phyloP scores from a whole-genome alignment of 257 asterid genomes.

The Haberlea rhodopensis region DNA sequence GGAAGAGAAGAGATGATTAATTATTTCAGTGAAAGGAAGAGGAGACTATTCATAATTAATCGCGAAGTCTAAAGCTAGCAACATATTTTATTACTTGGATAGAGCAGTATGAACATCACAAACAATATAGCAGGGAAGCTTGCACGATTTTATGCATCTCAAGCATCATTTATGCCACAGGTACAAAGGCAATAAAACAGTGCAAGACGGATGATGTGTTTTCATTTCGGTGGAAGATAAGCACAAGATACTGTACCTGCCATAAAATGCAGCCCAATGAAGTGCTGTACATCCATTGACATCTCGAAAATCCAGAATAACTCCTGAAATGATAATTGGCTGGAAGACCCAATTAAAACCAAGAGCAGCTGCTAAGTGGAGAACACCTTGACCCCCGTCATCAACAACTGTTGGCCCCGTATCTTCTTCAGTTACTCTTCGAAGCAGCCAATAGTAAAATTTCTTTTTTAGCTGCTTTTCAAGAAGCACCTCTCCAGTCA shows the following conservation, averaged over 20 bases:
- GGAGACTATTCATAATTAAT: not conserved
- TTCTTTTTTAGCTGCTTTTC: constrained; percentile 56
- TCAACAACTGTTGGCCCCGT: constrained; percentile 55
- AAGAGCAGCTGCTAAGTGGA: constrained; percentile 95
- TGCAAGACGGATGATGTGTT: not conserved
- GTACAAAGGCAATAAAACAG: constrained; percentile 16
- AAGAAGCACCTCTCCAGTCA: constrained; percentile 46
- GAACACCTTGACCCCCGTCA: constrained; percentile 78
- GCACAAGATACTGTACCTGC: constrained; percentile 54
- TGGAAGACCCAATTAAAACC: constrained; percentile 88
- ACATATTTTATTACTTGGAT: not conserved
- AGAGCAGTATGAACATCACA: constrained; percentile 17
- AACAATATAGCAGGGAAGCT: not conserved
- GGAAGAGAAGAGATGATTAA: too few species aligned
- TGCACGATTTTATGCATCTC: constrained; percentile 8
- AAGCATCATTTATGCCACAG: not conserved
- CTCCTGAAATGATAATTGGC: constrained; percentile 67
- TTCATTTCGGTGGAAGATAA: constrained; percentile 7
- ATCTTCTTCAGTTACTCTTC: constrained; percentile 55
- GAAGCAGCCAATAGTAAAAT: constrained; percentile 73
- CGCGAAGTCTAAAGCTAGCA: constrained; percentile 13
- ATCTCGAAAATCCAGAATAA: constrained; percentile 89
- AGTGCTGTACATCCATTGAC: constrained; percentile 94
- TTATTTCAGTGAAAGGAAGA: not conserved
- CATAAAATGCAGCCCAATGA: constrained; percentile 90